Percentiles rank a stretch among this genome's conserved stretches.
Conservation (phyloP, 2,329 filamentous ascomycete genomes). For the Beauveria australis region DNA sequence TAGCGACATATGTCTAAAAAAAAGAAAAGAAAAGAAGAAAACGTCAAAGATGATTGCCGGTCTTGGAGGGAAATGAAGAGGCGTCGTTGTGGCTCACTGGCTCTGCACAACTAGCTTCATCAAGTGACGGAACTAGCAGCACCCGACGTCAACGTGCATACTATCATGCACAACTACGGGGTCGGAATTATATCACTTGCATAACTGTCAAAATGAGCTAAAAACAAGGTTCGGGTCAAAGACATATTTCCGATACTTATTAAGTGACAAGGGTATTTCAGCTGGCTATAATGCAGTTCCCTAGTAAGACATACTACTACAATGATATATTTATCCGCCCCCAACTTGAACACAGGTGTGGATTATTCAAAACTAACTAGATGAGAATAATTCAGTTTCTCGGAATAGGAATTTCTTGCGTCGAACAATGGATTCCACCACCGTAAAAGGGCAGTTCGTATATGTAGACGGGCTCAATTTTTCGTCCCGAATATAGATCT, state of each 20-base stretch:
- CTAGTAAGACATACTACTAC: no score
- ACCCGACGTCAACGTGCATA: neutral
- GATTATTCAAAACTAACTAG: no score
- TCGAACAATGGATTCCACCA: constrained; percentile 22
- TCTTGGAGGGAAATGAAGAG: neutral
- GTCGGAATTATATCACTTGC: neutral
- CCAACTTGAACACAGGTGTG: no score
- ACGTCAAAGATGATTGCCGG: neutral
- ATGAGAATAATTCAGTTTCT: neutral
- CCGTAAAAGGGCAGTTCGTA: constrained; percentile 16
- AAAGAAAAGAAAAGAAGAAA: no score
- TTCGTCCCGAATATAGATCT: constrained; percentile 11
- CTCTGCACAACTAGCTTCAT: neutral
- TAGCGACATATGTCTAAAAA: no score
- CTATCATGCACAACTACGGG: neutral
- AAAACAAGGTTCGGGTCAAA: neutral
- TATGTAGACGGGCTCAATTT: constrained; percentile 15
- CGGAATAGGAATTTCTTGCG: constrained; percentile 19
- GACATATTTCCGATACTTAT: neutral
- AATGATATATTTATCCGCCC: no score
- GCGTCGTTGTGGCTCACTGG: neutral
- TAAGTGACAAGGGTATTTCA: neutral
- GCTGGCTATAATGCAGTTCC: no score
- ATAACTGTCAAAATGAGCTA: neutral
- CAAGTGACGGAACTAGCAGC: neutral